Base-by-base conservation (phyloP, 2,329 filamentous ascomycete species). In the Curvularia sp. region DNA sequence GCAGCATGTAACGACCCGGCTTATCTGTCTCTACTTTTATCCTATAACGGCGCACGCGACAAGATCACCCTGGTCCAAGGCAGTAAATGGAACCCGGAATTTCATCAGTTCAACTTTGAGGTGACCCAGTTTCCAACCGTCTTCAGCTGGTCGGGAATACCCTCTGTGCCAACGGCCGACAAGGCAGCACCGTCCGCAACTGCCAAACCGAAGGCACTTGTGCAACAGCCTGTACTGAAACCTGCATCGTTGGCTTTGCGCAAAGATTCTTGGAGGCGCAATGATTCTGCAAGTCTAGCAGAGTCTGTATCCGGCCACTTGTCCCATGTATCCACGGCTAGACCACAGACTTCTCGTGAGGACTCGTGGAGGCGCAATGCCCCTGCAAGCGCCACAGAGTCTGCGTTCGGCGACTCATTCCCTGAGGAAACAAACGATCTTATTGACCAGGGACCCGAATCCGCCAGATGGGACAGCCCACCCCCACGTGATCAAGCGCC, bases 1-100 rank as follows among this genome's bases (percentile, higher is more conserved):
- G 87, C 85, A 5, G 86, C 83, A 39, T 89, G 86, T 65, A 86
- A 88, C 63, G 85, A 89, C 64, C 79, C 79, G 24, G 82, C 83
- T 50, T 88, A 88, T 68, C 74, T 87, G 46, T 81, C 84, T 7
- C 80, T 87, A 48, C 76, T 89, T 26, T 83, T 80, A 5, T 83
- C 83, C 7, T 84, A 84, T 65, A 77, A 75, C 43, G 82, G 81
- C 43, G 79, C 81, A 57, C 71, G 75, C 7, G 79, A 84, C 24
- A 80, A 81, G 50, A 81, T 88, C 58, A 88, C 85, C 0, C 81
- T 88, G 10, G 70, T 88, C 43, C 81, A 80, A 57, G 80, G 79
- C n/a, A 73, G 82, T 24, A 75, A 76, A 2, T 84, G 85, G 60
- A 82, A 84, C 61, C 73, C 77, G 2, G 82, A 87, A 58, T 88